Conservation (phyloP, 1,139 yeast species). For the Protomyces inundatus region DNA sequence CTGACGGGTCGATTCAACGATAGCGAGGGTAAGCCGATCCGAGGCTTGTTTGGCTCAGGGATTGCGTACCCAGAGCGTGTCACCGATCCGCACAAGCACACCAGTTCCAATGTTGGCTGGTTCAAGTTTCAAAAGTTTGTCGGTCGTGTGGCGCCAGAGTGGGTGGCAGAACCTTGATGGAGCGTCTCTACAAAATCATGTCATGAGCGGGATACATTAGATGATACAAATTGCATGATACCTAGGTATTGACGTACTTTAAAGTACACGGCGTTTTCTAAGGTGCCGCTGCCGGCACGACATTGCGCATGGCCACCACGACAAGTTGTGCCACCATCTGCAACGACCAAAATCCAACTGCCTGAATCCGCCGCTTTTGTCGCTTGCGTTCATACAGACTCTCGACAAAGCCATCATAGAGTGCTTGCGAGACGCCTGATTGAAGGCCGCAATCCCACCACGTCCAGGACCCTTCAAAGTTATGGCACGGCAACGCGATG, state of each 20-base stretch:
- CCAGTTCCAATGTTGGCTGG: constrained; percentile 17
- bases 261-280: not conserved
- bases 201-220: too few species aligned
- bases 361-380: constrained; percentile 62
- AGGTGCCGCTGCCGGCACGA: constrained; percentile 4
- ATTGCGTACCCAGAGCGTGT: constrained; percentile 26
- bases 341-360: constrained; percentile 89
- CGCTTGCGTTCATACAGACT: constrained; percentile 85
- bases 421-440: constrained; percentile 76
- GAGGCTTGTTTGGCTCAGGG: constrained; percentile 19
- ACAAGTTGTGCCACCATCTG: constrained; percentile 77
- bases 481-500: constrained; percentile 53
- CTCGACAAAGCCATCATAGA: constrained; percentile 81
- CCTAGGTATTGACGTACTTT: too few species aligned
- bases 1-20: constrained; percentile 6
- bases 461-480: constrained; percentile 96
- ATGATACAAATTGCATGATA: too few species aligned
- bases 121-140: constrained; percentile 22
- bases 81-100: constrained; percentile 23
- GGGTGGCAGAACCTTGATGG: not conserved
- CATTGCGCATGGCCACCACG: constrained; percentile 45
- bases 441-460: constrained; percentile 81
- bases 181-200: too few species aligned
- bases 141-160: constrained; percentile 19
- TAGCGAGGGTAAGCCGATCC: not conserved